Base-by-base conservation (phyloP, 192 early-diverging fungal species). In the Coemansia guatemalensis region DNA sequence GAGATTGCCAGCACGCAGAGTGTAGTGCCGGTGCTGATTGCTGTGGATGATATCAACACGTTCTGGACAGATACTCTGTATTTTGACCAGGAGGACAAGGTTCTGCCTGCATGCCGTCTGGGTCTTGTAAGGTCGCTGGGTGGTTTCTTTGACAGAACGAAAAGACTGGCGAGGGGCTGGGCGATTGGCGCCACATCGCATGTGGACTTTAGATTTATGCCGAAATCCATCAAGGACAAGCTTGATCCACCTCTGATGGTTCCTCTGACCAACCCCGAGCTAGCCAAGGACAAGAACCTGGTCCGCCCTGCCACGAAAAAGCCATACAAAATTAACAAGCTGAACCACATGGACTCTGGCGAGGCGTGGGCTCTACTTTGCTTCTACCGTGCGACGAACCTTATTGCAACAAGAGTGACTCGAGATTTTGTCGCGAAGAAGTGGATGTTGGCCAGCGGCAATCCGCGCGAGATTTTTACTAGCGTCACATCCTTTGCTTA, bases 31-130 rank as follows among this genome's bases (percentile, higher is more conserved):
- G 69, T 82, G 18, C 48, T 82, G 24, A 48, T 82, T 32, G 79
- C 74, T 11, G 52, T 82, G 5, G 79, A 82, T 54, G 70, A 73
- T 4, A 71, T 82, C 60, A 82, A 82, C 57, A 70, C 69, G 21
- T 61, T 82, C 53, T 82, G 73, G 74, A 60, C 62, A 64, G 47
- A 61, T 22, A 73, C 67, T 4, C 24, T 44, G 24, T 82, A 82
- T 29, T 60, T 55, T 22, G 74, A 76, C 48, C 79, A 82, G 67
- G 50, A 63, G 22, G 68, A 82, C 41, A 23, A 17, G 17, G 30
- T 73, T 0, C 55, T 82, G 56, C 66, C 69, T 0, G 79, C 79
- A 4, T 54, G 26, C 2, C 66, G 74, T 0, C 65, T 82, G 54
- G 55, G 79, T 8, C 74, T 82, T 48, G 57, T 71, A 7, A 27